phyloP scores from a whole-genome alignment of 495 filamentous ascomycete genomes.

The Xeromyces bisporus region DNA sequence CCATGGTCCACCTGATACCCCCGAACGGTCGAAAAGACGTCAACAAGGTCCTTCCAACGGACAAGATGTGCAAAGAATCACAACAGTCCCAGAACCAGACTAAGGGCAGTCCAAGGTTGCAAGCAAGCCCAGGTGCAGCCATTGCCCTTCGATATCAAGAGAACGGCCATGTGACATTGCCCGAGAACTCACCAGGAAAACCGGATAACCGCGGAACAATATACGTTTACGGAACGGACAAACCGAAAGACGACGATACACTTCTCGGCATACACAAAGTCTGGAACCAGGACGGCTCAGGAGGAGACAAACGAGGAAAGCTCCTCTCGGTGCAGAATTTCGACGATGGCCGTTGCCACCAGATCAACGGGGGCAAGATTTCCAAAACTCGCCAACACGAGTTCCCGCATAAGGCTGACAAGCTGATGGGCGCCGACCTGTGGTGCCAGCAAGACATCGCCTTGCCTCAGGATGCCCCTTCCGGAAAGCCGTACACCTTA shows the following conservation, averaged over 20 bases:
- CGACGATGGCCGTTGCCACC: constrained; percentile 75
- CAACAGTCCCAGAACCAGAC: constrained; percentile 38
- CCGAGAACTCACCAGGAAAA: constrained; percentile 39
- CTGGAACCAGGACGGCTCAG: constrained; percentile 63
- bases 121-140: constrained; percentile 47
- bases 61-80: constrained; percentile 36
- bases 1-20: constrained; percentile 38
- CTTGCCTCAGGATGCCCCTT: constrained; percentile 39
- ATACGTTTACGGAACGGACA: constrained; percentile 66
- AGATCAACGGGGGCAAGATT: constrained; percentile 39
- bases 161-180: constrained; percentile 72
- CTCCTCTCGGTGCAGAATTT: constrained; percentile 58
- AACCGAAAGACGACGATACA: constrained; percentile 42
- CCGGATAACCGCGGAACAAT: constrained; percentile 55
- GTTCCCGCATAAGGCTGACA: constrained; percentile 27
- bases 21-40: constrained; percentile 18
- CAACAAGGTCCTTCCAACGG: constrained; percentile 12
- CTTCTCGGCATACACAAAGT: constrained; percentile 49
- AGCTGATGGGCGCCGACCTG: constrained; percentile 34
- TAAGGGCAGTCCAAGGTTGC: constrained; percentile 39
- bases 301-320: constrained; percentile 54
- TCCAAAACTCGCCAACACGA: constrained; percentile 33
- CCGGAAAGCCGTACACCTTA: constrained; percentile 45
- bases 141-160: constrained; percentile 65
- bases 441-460: constrained; percentile 65